These are phyloP conservation scores for Backusella tuberculispora DNA, from an alignment of 192 early-diverging fungal genomes.

Conservation along the genomic window DNA sequence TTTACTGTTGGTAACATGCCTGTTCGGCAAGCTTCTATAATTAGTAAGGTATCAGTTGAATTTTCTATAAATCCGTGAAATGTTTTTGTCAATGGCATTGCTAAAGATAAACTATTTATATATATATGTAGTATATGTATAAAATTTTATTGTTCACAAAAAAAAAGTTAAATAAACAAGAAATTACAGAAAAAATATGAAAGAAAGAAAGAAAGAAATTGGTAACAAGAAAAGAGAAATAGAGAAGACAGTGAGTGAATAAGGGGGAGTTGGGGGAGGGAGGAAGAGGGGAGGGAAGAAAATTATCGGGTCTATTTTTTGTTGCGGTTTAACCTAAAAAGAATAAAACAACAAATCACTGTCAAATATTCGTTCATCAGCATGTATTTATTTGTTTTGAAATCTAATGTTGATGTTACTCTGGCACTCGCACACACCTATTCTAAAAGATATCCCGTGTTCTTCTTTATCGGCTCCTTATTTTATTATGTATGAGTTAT, in stretches of 20 bases:
- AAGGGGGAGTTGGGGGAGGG: too few relatives aligned
- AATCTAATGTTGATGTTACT: background rate
- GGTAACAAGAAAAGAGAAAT: background rate
- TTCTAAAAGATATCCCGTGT: background rate
- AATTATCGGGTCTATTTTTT: slow-evolving; percentile 16
- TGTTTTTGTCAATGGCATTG: slow-evolving; percentile 34
- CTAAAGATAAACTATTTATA: background rate
- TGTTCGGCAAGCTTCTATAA: slow-evolving; percentile 39
- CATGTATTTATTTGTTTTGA: slow-evolving; percentile 6
- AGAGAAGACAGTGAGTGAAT: too few relatives aligned
- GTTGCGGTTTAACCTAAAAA: slow-evolving; percentile 1
- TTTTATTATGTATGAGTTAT: background rate
- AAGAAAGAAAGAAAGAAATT: slow-evolving; percentile 17
- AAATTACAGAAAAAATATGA: slow-evolving; percentile 1
- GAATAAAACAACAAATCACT: background rate
- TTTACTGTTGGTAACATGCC: slow-evolving; percentile 33
- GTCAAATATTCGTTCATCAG: background rate
- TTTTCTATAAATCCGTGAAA: slow-evolving; percentile 41
- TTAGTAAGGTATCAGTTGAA: slow-evolving; percentile 29
- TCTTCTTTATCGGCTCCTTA: background rate
- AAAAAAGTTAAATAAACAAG: slow-evolving; percentile 5
- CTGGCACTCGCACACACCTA: background rate
- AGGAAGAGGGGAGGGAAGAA: background rate
- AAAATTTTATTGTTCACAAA: background rate
- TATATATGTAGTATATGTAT: background rate